Evolutionary conservation across 768 basidiomycete species (phyloP).

Genomic region (Termitomyces sp.): DNA sequence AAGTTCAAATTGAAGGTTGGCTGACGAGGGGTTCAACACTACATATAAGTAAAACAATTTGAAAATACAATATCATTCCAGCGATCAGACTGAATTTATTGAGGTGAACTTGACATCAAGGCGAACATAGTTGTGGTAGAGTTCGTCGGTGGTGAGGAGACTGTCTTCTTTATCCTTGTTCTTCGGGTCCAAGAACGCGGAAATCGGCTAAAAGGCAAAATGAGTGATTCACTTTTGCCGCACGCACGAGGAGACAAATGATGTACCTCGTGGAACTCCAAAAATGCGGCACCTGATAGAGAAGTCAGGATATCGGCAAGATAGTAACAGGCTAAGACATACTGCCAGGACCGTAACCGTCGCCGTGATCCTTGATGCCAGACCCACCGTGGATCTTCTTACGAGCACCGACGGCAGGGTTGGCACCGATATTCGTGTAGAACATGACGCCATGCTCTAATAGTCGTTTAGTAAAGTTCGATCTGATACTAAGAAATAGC

Average conservation of each 20-base stretch:
- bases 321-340: slow-evolving; percentile 18
- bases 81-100: background rate
- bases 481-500: background rate
- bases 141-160: slow-evolving; percentile 62
- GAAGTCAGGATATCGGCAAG: slow-evolving; percentile 4
- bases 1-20: too few relatives aligned
- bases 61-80: background rate
- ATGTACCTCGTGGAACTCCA: slow-evolving; percentile 64
- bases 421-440: slow-evolving; percentile 58
- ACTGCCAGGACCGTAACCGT: slow-evolving; percentile 60
- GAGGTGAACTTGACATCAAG: slow-evolving; percentile 41
- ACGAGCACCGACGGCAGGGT: slow-evolving; percentile 45
- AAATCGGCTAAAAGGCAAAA: slow-evolving; percentile 41
- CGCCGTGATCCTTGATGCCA: slow-evolving; percentile 48
- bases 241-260: slow-evolving; percentile 1
- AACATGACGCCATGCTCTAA: slow-evolving; percentile 75
- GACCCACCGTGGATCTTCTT: slow-evolving; percentile 77
- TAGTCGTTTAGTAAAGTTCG: background rate
- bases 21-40: too few relatives aligned
- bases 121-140: slow-evolving; percentile 71
- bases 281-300: slow-evolving; percentile 52
- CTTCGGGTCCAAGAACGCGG: slow-evolving; percentile 60
- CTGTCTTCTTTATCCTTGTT: slow-evolving; percentile 59
- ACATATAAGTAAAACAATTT: background rate
- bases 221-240: slow-evolving; percentile 3